Evolutionary conservation across 164 flowering plant species (phyloP).

Genomic region (Buxus sempervirens): DNA sequence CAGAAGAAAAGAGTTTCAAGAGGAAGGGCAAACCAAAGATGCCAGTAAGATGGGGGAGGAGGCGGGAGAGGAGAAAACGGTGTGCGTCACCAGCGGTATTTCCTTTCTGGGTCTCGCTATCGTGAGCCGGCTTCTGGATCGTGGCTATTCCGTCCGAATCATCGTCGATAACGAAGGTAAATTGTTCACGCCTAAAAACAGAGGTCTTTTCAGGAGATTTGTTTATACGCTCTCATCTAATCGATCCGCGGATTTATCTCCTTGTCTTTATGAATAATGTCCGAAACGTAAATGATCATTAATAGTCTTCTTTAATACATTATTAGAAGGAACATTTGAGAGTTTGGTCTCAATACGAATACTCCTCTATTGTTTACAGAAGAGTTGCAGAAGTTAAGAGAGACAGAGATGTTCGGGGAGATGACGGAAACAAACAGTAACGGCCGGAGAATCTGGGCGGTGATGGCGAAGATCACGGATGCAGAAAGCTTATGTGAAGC

Average conservation of each 20-base stretch:
- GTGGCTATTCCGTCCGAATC: slow-evolving; percentile 67
- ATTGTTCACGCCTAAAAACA: no score
- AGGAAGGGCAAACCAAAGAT: background rate
- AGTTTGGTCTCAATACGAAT: no score
- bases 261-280: no score
- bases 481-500: slow-evolving; percentile 45
- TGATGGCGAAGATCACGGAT: slow-evolving; percentile 45
- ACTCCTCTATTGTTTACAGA: slow-evolving; percentile 53
- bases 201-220: no score
- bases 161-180: slow-evolving; percentile 62
- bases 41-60: background rate
- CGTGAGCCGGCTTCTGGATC: slow-evolving; percentile 45
- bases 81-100: slow-evolving; percentile 78
- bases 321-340: no score
- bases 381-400: slow-evolving; percentile 49
- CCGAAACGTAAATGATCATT: no score
- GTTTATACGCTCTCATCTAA: no score
- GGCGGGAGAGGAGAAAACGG: slow-evolving; percentile 36
- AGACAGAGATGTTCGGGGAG: slow-evolving; percentile 39
- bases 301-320: no score
- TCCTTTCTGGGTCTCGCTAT: slow-evolving; percentile 70
- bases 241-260: background rate
- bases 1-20: slow-evolving; percentile 2
- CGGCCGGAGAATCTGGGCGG: slow-evolving; percentile 18
- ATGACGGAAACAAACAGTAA: slow-evolving; percentile 15